Evolutionary conservation across 2,329 filamentous ascomycete genomes (phyloP).

Genomic region (Alternaria incomplexa): DNA sequence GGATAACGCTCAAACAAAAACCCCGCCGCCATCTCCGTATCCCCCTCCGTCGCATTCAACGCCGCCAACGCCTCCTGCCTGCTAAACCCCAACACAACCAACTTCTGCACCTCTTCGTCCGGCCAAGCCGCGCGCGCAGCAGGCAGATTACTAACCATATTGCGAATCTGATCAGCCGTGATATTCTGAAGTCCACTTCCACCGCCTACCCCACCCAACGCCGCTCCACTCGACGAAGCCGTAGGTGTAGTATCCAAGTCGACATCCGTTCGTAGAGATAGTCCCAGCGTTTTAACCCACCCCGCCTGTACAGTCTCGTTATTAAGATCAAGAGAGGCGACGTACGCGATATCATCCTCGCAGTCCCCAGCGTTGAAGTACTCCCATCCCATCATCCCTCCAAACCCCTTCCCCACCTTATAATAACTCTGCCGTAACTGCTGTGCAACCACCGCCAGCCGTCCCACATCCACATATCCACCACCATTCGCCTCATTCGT

Average conservation of each 20-base stretch:
- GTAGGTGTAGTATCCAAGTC: no score
- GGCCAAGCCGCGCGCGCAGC: constrained; percentile 46
- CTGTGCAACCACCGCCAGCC: constrained; percentile 63
- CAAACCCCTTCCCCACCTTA: constrained; percentile 62
- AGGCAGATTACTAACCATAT: constrained; percentile 42
- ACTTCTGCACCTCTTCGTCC: constrained; percentile 49
- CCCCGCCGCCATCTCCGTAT: constrained; percentile 57
- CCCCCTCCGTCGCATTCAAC: constrained; percentile 56
- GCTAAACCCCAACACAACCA: constrained; percentile 56
- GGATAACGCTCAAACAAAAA: constrained; percentile 53
- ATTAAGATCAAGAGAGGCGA: constrained; percentile 24
- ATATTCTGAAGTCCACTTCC: constrained; percentile 24
- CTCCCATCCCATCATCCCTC: constrained; percentile 94
- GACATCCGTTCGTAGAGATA: constrained; percentile 43
- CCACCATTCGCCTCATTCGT: constrained; percentile 78
- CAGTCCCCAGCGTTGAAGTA: constrained; percentile 75
- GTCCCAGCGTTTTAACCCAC: constrained; percentile 75
- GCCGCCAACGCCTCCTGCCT: constrained; percentile 55
- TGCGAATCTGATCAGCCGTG: constrained; percentile 40
- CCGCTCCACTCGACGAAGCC: no score
- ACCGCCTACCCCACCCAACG: neutral
- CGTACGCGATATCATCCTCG: constrained; percentile 37
- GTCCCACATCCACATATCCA: constrained; percentile 65
- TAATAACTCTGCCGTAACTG: constrained; percentile 65
- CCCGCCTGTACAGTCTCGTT: constrained; percentile 38